A percentile compares a stretch with the other conserved stretches of the same genome.
Evolutionary conservation across 2,329 filamentous ascomycete genomes (phyloP).

Genomic region (Aspergillus sp.): DNA sequence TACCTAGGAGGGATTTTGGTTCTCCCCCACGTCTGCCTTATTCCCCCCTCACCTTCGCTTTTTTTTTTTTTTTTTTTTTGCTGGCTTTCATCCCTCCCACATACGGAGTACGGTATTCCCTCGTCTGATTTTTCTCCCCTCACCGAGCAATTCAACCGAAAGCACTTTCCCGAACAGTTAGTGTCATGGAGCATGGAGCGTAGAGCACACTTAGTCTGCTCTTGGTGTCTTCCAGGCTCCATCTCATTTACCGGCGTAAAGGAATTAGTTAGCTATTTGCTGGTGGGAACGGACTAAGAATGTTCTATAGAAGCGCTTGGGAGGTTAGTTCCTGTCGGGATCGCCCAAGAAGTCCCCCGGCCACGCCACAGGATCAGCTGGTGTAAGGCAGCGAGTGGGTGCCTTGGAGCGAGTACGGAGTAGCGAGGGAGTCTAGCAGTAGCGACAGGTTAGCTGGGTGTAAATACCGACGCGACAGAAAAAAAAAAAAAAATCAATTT

Average conservation of each 20-base stretch:
- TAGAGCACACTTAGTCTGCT: neutral
- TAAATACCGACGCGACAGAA: neutral
- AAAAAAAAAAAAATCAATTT: neutral
- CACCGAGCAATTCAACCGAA: neutral
- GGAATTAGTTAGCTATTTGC: constrained; percentile 2
- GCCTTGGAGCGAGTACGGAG: neutral
- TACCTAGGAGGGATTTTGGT: no score
- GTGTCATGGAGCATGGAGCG: neutral
- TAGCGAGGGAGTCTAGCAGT: no score
- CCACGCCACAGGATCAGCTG: constrained; percentile 13
- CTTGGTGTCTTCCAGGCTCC: constrained; percentile 7
- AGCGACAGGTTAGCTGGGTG: neutral
- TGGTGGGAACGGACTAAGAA: constrained; percentile 20
- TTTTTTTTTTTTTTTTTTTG: neutral
- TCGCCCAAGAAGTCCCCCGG: constrained; percentile 12
- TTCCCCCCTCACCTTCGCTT: neutral
- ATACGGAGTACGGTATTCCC: neutral
- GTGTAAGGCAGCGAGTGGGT: neutral
- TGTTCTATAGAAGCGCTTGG: constrained; percentile 18
- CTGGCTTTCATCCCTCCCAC: neutral
- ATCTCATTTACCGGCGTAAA: neutral
- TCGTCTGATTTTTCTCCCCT: neutral
- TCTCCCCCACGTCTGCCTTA: neutral
- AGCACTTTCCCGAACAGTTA: neutral
- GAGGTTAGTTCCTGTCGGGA: constrained; percentile 13